Base-by-base conservation (phyloP, 2,329 filamentous ascomycete genomes). In the Aspergillus spinulosporus region DNA sequence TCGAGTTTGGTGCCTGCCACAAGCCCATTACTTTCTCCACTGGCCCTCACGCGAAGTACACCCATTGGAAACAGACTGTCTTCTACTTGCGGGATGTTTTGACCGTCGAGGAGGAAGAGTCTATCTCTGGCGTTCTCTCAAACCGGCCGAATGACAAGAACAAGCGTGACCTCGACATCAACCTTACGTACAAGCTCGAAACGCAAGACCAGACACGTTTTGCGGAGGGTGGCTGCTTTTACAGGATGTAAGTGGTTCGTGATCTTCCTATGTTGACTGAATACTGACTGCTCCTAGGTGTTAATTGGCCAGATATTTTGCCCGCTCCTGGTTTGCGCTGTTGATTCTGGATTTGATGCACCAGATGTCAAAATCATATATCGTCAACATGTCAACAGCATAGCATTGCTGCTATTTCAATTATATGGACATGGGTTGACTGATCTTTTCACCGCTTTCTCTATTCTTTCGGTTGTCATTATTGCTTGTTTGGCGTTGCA, bases 41-140 rank as follows among this genome's bases (percentile, higher is more conserved):
- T 14, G 94, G 94, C 21, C 94, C 94, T 29, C 94, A 97, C 78
- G 95, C 93, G 67, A 97, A 97, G 80, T 97, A 97, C 80, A 99
- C 94, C 14, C 94, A 99, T 83, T 99, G 94, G 94, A 99, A 99
- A 81, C 94, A 99, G 82, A 99, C 94, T 9, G 94, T 99, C 61
- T 97, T 99, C 80, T 99, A 99, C 79, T 82, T 99, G 62, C 86
- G 89, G 69, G 92, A 99, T 66, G 90, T 96, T 34, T 80, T 99
- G 62, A 97, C 92, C 14, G 92, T 96, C 37, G 88, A 96, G 75
- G 83, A 90, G 70, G 91, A 88, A 56, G 94, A 99, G 80, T 82
- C 84, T 68, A 82, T 99, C 58, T 77, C 80, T 58, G 90, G 90
- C 68, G 80, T 82, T 32, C 79, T 99, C 42, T 82, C 85, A 62